A percentile compares a stretch with the other conserved stretches of the same genome.
Conservation (phyloP, 2,329 filamentous ascomycete species). For the Drechslerella dactyloides region DNA sequence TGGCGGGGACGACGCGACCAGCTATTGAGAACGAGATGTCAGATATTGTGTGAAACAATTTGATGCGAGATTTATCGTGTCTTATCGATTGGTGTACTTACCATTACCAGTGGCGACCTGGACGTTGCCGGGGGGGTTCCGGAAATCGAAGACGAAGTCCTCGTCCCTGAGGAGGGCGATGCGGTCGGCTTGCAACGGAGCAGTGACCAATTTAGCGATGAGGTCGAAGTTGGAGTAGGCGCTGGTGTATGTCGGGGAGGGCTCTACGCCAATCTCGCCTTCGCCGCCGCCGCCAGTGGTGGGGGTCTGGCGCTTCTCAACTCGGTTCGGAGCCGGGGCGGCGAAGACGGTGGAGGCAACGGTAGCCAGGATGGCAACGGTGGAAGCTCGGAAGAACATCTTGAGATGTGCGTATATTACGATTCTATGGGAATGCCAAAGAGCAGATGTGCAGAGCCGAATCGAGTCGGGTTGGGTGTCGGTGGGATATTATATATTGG, state of each 20-base stretch:
- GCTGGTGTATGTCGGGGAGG: slow-evolving; percentile 32
- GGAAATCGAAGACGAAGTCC: slow-evolving; percentile 64
- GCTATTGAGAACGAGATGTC: slow-evolving; percentile 57
- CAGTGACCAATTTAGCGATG: slow-evolving; percentile 38
- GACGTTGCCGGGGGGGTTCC: slow-evolving; percentile 29
- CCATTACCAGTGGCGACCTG: slow-evolving; percentile 48
- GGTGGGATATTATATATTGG: slow-evolving; percentile 13
- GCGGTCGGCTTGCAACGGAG: slow-evolving; percentile 36
- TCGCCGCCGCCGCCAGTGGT: slow-evolving; percentile 12
- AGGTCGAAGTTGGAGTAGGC: slow-evolving; percentile 44
- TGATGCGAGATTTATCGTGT: slow-evolving; percentile 33
- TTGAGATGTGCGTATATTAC: slow-evolving; percentile 17
- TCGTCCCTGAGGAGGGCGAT: slow-evolving; percentile 57
- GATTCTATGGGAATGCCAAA: not conserved
- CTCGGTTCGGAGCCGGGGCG: slow-evolving; percentile 37
- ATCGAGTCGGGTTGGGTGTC: not conserved
- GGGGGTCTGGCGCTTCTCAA: slow-evolving; percentile 31
- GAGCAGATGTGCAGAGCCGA: not conserved
- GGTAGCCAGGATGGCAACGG: slow-evolving; percentile 38
- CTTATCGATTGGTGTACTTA: slow-evolving; percentile 19
- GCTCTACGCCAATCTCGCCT: slow-evolving; percentile 11
- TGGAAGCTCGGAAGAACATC: slow-evolving; percentile 41
- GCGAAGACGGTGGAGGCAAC: slow-evolving; percentile 38
- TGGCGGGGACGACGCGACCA: slow-evolving; percentile 63
- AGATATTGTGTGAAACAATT: slow-evolving; percentile 50